Conservation (phyloP, 2,329 filamentous ascomycete species). For the Neonectria hederae region DNA sequence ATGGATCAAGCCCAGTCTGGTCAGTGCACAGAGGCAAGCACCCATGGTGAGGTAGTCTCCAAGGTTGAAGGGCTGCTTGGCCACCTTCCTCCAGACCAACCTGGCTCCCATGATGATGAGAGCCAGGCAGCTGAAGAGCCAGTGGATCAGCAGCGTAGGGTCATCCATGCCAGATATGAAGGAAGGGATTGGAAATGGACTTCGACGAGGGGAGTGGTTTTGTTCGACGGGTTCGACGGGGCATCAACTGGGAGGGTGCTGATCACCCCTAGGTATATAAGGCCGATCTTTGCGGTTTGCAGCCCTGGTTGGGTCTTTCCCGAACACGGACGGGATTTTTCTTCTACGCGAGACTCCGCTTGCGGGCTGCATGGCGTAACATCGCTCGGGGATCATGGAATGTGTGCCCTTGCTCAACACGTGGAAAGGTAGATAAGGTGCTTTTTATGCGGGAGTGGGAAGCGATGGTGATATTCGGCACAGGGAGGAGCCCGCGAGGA, state of each 20-base stretch:
- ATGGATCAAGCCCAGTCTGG: conserved; percentile 27
- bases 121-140: conserved; percentile 22
- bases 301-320: background rate
- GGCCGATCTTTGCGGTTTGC: background rate
- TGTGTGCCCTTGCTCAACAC: background rate
- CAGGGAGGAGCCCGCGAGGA: background rate
- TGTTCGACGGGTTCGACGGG: background rate
- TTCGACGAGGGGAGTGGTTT: no score
- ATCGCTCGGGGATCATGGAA: background rate
- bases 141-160: conserved; percentile 29
- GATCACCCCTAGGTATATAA: conserved; percentile 6
- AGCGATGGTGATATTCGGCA: background rate
- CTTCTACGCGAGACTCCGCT: background rate
- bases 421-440: background rate
- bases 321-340: background rate
- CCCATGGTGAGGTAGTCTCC: conserved; percentile 27
- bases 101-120: conserved; percentile 11
- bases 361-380: background rate
- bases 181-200: background rate
- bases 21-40: conserved; percentile 22
- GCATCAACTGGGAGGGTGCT: background rate
- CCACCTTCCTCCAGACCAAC: conserved; percentile 16
- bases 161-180: conserved; percentile 23
- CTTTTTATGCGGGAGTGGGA: background rate
- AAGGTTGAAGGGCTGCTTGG: conserved; percentile 19